Base-by-base conservation (phyloP, 192 early-diverging fungal genomes). In the Backusella tuberculispora region DNA sequence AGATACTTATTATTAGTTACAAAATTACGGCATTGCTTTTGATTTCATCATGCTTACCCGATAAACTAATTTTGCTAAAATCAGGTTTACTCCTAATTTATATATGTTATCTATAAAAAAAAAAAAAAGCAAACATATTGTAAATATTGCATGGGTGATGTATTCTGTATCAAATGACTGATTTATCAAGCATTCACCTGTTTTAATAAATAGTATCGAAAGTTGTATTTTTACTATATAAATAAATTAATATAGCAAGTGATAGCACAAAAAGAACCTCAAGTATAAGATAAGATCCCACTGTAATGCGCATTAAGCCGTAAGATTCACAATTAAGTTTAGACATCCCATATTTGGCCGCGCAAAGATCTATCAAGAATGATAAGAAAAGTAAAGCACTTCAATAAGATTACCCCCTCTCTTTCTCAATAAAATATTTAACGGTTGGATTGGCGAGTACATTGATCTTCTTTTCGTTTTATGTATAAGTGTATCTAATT, bases 341-440 rank as follows among this genome's bases (percentile, higher is more conserved):
- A 60, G 21, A 21, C 53, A 26, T 24, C 24, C 53, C 53, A 60
- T 60, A 60, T 60, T 60, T 60, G 53, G 53, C 53, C 53, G 53
- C 26, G 13, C 4, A 26, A 26, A 60, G 53, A 60, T 60, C 24
- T 60, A 60, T 60, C 53, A 60, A 19, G 53, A 60, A 60, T 60
- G 53, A 60, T 60, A 60, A 60, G 53, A 60, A 60, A 60, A 60
- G 53, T 14, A 60, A 60, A 60, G 21, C 12, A 12, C 53, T 1
- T 60, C 53, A 26, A 60, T 60, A n/a, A 1, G n/a, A 24, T 19
- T 19, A 24, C 21, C 26, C 3, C 8, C 26, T n/a, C 21, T 26
- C 47, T 17, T 50, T n/a, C 15, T 5, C 15, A 50, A 17, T 50
- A 17, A n/a, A 8, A 12, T 12, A 10, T 60, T 13, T 26, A 26